Evolutionary conservation across 2,329 filamentous ascomycete species (phyloP).

Genomic region (Aspergillus terreus): DNA sequence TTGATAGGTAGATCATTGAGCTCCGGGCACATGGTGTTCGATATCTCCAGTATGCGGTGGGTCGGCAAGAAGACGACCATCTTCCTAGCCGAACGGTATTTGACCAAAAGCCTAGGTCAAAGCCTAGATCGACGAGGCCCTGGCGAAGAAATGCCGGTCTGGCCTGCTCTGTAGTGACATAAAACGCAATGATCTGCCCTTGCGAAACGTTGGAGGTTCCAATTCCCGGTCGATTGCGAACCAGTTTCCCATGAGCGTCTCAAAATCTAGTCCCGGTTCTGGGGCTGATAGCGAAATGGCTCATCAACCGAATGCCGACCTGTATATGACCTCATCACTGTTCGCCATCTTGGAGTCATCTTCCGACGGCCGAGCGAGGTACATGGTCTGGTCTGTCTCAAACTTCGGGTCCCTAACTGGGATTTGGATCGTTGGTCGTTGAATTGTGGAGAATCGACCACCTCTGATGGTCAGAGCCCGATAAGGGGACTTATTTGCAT

Average conservation of each 20-base stretch:
- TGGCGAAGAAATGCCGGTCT: neutral
- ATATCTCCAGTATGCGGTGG: neutral
- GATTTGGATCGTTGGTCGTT: neutral
- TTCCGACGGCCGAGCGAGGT: neutral
- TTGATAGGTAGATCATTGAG: neutral
- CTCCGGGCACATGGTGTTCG: neutral
- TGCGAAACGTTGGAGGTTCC: neutral
- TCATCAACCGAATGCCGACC: neutral
- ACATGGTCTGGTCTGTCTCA: neutral
- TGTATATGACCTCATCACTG: neutral
- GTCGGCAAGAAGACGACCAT: neutral
- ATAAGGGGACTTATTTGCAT: too few relatives aligned
- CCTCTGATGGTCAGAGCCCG: neutral
- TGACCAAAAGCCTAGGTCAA: neutral
- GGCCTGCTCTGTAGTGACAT: neutral
- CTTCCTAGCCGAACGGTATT: neutral
- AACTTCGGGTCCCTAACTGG: neutral
- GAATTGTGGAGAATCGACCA: neutral
- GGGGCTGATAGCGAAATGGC: constrained; percentile 1
- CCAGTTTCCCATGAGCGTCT: neutral
- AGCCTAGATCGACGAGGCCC: neutral
- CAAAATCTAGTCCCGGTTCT: neutral
- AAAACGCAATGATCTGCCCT: neutral
- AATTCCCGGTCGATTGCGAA: neutral
- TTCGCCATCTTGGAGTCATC: neutral